Conservation (phyloP, 106 monocot species). For the Platanthera guangdongensis region DNA sequence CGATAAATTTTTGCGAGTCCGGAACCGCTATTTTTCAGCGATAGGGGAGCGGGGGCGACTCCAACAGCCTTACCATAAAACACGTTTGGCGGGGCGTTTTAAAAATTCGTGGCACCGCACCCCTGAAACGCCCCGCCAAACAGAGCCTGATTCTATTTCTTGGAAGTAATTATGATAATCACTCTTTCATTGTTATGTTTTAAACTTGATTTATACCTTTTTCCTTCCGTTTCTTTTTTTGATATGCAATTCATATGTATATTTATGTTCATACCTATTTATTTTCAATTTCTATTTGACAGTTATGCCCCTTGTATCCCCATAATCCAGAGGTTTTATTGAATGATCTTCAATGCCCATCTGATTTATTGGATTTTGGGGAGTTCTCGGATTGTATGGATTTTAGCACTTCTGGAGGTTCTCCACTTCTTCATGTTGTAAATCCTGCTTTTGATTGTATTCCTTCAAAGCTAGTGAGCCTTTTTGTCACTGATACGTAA, state of each 20-base stretch:
- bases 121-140: too few species aligned
- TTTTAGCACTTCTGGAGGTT: slow-evolving; percentile 47
- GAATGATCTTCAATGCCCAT: slow-evolving; percentile 82
- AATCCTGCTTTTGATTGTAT: slow-evolving; percentile 97
- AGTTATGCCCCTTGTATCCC: slow-evolving; percentile 94
- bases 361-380: slow-evolving; percentile 87
- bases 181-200: neutral
- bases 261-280: neutral
- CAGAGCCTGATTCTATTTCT: too few species aligned
- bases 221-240: neutral
- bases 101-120: too few species aligned
- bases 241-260: neutral
- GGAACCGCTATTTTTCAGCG: too few species aligned
- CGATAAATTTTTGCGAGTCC: too few species aligned
- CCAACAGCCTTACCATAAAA: too few species aligned
- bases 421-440: slow-evolving; percentile 84
- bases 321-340: slow-evolving; percentile 93
- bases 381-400: slow-evolving; percentile 96
- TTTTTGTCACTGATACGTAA: slow-evolving; percentile 98
- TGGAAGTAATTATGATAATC: too few species aligned
- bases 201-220: neutral
- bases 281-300: slow-evolving; percentile 8
- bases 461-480: slow-evolving; percentile 94
- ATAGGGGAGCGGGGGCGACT: too few species aligned
- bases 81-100: too few species aligned